Base-by-base conservation (phyloP, 176 grass and related monocot genomes). In the Phyllostachys edulis region DNA sequence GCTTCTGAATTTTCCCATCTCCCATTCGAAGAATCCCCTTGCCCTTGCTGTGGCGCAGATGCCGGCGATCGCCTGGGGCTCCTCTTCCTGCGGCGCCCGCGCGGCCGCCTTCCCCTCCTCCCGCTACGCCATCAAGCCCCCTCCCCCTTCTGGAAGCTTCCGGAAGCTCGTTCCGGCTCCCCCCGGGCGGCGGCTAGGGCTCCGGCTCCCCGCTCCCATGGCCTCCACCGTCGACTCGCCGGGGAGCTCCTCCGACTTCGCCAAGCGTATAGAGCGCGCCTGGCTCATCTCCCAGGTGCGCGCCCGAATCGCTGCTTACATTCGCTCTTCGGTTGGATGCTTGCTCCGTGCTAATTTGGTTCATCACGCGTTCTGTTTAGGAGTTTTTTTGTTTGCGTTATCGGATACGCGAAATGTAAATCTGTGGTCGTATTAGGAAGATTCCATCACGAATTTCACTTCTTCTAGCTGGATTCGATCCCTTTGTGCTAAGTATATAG, bases 271-370 rank as follows among this genome's bases (percentile, higher is more conserved):
- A 15, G 93, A 95, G 42, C 91, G 80, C 54, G 91, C 81, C 18
- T 96, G 96, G 96, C 89, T 96, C 84, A 99, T 99, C 85, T 94
- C 96, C 84, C 80, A 99, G 91, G 96, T 95, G 40, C 55, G 16
- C 27, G 9, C 42, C 18, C 5, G 6, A 40, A 52, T 51, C 36
- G 21, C n/a, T 0, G 39, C 50, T 56, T 26, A 6, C 1, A 15
- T 32, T 40, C 71, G 55, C 23, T 66, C 44, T 12, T 67, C 18
- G 27, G 15, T 71, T 67, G 10, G 69, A 82, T 81, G 41, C 21
- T 8, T 40, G 10, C 13, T 37, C 8, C 27, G 47, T 55, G 47
- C 69, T 50, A 50, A 21, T 41, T 47, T 72, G 51, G 50, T 54
- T 20, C 51, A 17, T 20, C 11, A 2, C 44, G 12, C 6, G 45